These are phyloP conservation scores for Biancaea sappan DNA, from an alignment of 306 rosid species.

Conservation along the genomic window DNA sequence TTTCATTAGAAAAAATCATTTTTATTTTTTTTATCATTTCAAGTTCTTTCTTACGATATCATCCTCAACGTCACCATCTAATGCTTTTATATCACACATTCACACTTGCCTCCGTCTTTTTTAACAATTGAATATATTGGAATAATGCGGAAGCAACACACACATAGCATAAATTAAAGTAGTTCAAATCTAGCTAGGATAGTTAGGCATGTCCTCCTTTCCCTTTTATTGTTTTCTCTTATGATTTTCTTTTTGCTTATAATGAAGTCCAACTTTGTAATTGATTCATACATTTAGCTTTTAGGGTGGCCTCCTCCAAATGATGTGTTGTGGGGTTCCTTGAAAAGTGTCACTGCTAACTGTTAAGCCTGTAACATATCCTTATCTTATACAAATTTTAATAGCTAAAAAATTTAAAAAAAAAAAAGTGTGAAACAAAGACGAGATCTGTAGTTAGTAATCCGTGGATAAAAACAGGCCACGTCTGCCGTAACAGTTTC, in stretches of 20 bases:
- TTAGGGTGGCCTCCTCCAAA: conserved; percentile 35
- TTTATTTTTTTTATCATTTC: conserved; percentile 27
- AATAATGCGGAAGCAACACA: conserved; percentile 31
- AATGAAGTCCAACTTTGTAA: conserved; percentile 36
- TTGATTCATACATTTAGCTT: conserved; percentile 2
- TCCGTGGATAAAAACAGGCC: conserved; percentile 36
- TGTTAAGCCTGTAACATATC: conserved; percentile 21
- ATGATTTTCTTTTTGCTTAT: conserved; percentile 22
- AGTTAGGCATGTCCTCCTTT: conserved; percentile 41
- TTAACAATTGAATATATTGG: conserved; percentile 26
- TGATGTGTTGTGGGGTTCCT: conserved; percentile 42
- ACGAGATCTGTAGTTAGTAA: conserved; percentile 30
- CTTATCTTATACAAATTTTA: conserved; percentile 11
- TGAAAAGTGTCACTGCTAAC: conserved; percentile 1
- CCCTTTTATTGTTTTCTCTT: background rate
- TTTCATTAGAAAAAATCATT: conserved; percentile 36
- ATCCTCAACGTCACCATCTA: conserved; percentile 57
- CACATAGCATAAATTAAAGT: conserved; percentile 31
- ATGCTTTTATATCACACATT: conserved; percentile 37
- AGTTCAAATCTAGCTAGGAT: conserved; percentile 23
- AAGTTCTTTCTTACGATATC: conserved; percentile 33
- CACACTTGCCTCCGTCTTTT: conserved; percentile 38
- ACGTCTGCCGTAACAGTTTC: conserved; percentile 27
- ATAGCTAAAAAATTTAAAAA: too few species aligned
- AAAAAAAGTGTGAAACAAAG: conserved; percentile 27